phyloP scores from a whole-genome alignment of 2,329 filamentous ascomycete genomes.

The Pseudogymnoascus sp. region DNA sequence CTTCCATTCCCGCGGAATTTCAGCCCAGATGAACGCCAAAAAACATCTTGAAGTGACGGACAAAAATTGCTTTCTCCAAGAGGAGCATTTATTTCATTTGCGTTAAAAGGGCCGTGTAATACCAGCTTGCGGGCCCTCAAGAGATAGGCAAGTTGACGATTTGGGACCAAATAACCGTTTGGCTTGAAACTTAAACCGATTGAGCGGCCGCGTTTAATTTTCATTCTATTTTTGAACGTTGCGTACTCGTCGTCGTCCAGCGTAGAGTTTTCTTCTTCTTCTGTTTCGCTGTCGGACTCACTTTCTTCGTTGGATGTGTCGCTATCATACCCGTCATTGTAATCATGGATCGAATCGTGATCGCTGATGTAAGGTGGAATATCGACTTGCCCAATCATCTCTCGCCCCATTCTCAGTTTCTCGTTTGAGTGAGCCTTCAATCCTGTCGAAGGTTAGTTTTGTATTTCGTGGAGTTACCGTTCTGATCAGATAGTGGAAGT shows the following conservation, averaged over 20 bases:
- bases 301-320: neutral
- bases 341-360: neutral
- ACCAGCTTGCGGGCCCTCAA: neutral
- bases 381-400: neutral
- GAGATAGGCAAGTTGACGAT: neutral
- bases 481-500: neutral
- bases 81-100: neutral
- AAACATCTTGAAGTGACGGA: neutral
- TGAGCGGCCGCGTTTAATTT: neutral
- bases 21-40: neutral
- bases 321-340: neutral
- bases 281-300: neutral
- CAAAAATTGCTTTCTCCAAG: neutral
- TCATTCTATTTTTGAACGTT: neutral
- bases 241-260: neutral
- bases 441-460: neutral
- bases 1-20: neutral
- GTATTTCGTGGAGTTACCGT: neutral
- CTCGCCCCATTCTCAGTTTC: neutral
- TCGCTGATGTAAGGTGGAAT: neutral
- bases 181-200: neutral
- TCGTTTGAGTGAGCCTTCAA: neutral
- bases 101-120: neutral
- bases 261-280: neutral
- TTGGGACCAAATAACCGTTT: neutral